phyloP scores from a whole-genome alignment of 208 protist genomes.

The Acanthamoeba triangularis region DNA sequence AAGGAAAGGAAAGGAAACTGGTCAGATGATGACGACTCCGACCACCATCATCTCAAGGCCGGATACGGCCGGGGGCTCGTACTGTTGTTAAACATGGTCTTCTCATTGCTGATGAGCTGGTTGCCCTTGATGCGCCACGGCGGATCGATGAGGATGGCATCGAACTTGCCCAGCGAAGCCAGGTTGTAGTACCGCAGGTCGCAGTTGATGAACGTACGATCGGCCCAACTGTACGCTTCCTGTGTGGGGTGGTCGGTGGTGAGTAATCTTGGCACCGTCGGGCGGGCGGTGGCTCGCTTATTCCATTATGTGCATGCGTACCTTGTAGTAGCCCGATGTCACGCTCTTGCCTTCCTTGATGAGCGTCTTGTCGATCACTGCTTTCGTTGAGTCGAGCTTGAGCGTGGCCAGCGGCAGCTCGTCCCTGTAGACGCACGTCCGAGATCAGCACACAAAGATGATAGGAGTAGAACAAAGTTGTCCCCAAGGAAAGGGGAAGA shows the following conservation, averaged over 20 bases:
- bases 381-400: conserved; percentile 39
- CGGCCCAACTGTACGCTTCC: conserved; percentile 30
- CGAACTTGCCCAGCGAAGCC: conserved; percentile 81
- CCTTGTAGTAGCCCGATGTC: conserved; percentile 3
- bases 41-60: not conserved
- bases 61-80: no score
- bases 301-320: not conserved
- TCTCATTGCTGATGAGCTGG: conserved; percentile 70
- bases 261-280: no score
- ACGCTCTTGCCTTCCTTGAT: conserved; percentile 61
- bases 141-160: conserved; percentile 85
- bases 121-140: conserved; percentile 82
- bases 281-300: not conserved
- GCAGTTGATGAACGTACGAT: conserved; percentile 69
- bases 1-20: not conserved
- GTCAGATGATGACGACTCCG: not conserved
- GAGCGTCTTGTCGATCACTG: conserved; percentile 61
- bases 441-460: not conserved
- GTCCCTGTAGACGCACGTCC: not conserved
- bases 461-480: not conserved
- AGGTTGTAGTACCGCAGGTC: conserved; percentile 77
- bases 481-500: not conserved
- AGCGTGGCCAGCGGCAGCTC: conserved; percentile 34
- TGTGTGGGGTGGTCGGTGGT: not conserved
- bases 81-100: conserved; percentile 82